phyloP scores from a whole-genome alignment of 1,284 basidiomycete genomes.

The Leccinum griseonigrum region DNA sequence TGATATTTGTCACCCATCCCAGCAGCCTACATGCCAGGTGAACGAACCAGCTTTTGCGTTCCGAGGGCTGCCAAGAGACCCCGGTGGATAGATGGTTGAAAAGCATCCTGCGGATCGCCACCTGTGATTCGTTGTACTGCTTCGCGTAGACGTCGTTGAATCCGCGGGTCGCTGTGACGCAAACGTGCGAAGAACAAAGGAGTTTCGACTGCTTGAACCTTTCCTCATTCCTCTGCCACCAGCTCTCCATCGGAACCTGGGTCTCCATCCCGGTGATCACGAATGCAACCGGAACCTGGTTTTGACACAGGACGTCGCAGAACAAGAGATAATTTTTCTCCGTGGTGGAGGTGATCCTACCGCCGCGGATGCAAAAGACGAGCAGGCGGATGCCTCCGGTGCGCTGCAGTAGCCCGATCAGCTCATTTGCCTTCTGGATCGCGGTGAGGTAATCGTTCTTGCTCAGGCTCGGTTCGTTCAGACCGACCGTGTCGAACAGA shows the following conservation, averaged over 20 bases:
- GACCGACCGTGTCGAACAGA: slow-evolving; percentile 24
- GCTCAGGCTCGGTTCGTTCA: slow-evolving; percentile 22
- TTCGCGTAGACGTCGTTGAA: slow-evolving; percentile 9
- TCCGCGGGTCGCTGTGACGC: slow-evolving; percentile 22
- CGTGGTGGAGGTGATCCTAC: slow-evolving; percentile 22
- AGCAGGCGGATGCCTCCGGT: slow-evolving; percentile 27
- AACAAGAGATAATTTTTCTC: slow-evolving; percentile 28
- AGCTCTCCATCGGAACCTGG: slow-evolving; percentile 25
- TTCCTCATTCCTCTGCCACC: slow-evolving; percentile 19
- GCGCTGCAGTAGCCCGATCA: slow-evolving; percentile 25
- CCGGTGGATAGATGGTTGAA: slow-evolving; percentile 11
- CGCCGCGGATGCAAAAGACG: slow-evolving; percentile 27
- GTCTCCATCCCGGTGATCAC: slow-evolving; percentile 28
- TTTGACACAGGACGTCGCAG: slow-evolving; percentile 24
- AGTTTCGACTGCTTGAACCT: slow-evolving; percentile 12
- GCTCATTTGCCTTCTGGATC: slow-evolving; percentile 19
- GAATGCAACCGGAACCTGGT: slow-evolving; percentile 24
- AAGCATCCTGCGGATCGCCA: slow-evolving; percentile 18
- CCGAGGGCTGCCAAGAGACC: slow-evolving; percentile 19
- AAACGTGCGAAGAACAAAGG: slow-evolving; percentile 21
- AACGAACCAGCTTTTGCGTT: slow-evolving; percentile 20
- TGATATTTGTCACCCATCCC: slow-evolving; percentile 17
- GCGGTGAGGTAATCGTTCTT: slow-evolving; percentile 17
- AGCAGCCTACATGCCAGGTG: slow-evolving; percentile 23
- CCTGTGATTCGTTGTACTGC: slow-evolving; percentile 17